Conservation (phyloP, 2,329 filamentous ascomycete genomes). For the Stromatinia cepivora region DNA sequence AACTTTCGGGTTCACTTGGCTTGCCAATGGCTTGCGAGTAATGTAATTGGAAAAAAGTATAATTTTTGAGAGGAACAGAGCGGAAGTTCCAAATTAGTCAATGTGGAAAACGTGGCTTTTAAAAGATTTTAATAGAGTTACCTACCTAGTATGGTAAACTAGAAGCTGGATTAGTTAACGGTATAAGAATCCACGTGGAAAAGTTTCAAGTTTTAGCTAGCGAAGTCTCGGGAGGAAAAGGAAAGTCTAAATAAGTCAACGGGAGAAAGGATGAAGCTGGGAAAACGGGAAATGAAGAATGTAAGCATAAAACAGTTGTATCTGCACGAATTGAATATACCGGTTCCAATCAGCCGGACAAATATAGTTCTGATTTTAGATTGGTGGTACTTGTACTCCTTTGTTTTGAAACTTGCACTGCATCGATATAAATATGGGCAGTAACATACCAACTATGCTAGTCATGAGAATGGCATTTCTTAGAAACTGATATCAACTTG, state of each 20-base stretch:
- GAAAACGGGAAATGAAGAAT: not conserved
- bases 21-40: too few species aligned
- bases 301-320: not conserved
- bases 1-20: not conserved
- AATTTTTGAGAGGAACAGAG: too few species aligned
- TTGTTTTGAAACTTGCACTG: not conserved
- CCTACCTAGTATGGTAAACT: not conserved
- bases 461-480: not conserved
- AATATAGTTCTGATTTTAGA: not conserved
- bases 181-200: slow-evolving; percentile 1
- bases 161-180: not conserved
- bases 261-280: not conserved
- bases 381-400: too few species aligned
- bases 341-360: not conserved
- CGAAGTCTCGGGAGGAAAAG: not conserved
- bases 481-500: not conserved
- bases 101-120: not conserved
- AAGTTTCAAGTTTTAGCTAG: not conserved
- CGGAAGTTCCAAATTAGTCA: too few species aligned
- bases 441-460: not conserved
- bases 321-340: too few species aligned
- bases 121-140: not conserved
- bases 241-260: not conserved
- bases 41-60: too few species aligned
- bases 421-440: not conserved